Evolutionary conservation across 345 rosid species (phyloP).

Genomic region (Aquilaria yunnanensis): DNA sequence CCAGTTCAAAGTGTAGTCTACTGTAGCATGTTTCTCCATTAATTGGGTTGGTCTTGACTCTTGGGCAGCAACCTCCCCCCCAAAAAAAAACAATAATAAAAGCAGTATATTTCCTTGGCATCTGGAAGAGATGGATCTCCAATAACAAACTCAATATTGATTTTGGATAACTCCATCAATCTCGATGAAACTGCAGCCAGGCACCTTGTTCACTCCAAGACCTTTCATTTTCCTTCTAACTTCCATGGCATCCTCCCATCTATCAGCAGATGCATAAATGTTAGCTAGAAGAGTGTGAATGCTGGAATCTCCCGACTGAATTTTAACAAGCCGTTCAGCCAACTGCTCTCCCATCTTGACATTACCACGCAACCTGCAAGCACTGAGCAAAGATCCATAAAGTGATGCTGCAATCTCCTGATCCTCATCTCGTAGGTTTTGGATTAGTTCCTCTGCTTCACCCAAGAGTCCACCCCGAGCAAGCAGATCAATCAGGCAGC

Average conservation of each 20-base stretch:
- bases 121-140: constrained; percentile 38
- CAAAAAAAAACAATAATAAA: too few relatives aligned
- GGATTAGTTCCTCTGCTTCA: constrained; percentile 61
- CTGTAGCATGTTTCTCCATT: too few relatives aligned
- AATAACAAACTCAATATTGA: constrained; percentile 32
- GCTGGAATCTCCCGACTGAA: constrained; percentile 47
- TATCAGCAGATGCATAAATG: constrained; percentile 57
- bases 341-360: constrained; percentile 55
- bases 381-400: constrained; percentile 66
- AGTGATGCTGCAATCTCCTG: constrained; percentile 36
- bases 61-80: too few relatives aligned
- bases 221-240: constrained; percentile 72
- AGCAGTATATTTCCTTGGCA: constrained; percentile 27
- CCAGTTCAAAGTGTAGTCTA: too few relatives aligned
- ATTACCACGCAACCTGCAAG: constrained; percentile 59
- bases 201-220: constrained; percentile 58
- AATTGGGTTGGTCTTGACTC: too few relatives aligned
- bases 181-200: constrained; percentile 75
- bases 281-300: constrained; percentile 59
- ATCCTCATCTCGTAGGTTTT: constrained; percentile 24
- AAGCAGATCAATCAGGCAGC: constrained; percentile 64
- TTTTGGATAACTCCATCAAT: constrained; percentile 31
- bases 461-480: constrained; percentile 62
- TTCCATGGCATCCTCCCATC: constrained; percentile 68
- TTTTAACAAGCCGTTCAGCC: constrained; percentile 34